Evolutionary conservation across 441 rosid genomes (phyloP).

Genomic region (Pelargonium citronellum): DNA sequence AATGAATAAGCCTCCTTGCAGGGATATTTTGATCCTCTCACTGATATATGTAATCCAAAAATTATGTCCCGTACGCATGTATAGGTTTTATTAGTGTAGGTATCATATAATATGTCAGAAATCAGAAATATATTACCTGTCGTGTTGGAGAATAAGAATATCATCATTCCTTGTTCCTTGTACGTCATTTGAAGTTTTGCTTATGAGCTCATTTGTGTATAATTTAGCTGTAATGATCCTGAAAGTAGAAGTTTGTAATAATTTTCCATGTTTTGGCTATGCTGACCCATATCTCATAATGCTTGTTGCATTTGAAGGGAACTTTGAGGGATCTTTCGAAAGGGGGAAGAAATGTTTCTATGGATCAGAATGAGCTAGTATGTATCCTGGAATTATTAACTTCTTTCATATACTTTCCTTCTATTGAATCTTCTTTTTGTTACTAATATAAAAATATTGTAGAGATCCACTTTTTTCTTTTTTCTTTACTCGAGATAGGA

Average conservation of each 20-base stretch:
- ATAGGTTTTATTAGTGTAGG: background rate
- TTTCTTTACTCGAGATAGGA: background rate
- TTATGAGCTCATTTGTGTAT: background rate
- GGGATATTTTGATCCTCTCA: background rate
- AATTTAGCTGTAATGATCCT: background rate
- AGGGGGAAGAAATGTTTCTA: slow-evolving; percentile 32
- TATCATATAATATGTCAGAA: background rate
- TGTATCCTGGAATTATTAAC: slow-evolving; percentile 15
- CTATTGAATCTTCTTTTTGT: background rate
- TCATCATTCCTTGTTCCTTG: background rate
- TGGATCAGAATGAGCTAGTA: slow-evolving; percentile 38
- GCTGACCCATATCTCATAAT: slow-evolving; percentile 5
- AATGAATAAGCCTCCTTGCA: slow-evolving; percentile 5
- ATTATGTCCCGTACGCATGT: background rate
- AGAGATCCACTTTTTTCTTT: background rate
- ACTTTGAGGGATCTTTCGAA: slow-evolving; percentile 50
- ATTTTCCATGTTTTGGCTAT: background rate
- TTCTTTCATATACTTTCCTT: background rate
- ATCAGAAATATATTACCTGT: background rate
- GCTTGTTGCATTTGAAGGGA: slow-evolving; percentile 33
- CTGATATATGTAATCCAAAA: background rate
- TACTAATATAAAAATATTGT: background rate
- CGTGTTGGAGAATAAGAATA: background rate
- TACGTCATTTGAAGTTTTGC: background rate
- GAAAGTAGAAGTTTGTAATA: background rate